Base-by-base conservation (phyloP, 164 flowering plant species). In the Saururus chinensis region DNA sequence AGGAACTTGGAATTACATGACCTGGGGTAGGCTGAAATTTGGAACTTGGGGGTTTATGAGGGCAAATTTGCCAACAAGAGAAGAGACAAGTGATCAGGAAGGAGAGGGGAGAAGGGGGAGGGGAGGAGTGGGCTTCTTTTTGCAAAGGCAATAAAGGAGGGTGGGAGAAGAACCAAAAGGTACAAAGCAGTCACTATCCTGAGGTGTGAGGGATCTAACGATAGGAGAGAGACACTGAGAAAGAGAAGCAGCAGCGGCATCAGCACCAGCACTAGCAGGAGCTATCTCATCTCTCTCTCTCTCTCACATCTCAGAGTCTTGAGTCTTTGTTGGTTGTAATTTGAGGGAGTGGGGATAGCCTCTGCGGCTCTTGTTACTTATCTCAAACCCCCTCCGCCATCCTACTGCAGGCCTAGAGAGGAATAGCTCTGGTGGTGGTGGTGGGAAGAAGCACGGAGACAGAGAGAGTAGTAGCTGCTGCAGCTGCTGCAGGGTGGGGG, bases 111-210 rank as follows among this genome's bases (percentile, higher is more conserved):
- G 11, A 13, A 8, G 45, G 45, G 45, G 12, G 45, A 45, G 51
- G 37, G 23, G 58, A 25, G 40, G 51, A 53, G 40, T 58, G n/a
- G 14, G 26, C 51, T 40, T 52, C 65, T 62, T 62, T 62, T 53
- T 16, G 58, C n/a, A 53, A 62, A 62, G 58, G n/a, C 22, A 53
- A 40, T 45, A 62, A 40, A 25, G 21, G 49, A 22, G 17, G 42
- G 49, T 0, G 49, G 0, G 17, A 45, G 49, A 37, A 62, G 41
- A 14, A 49, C 55, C 41, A 61, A 51, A 51, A 51, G 57, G 41
- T 30, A 45, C 41, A 62, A 52, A 53, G 19, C 58, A 12, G 65
- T 53, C 58, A 42, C 65, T 20, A 10, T 62, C 59, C 11, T 53
- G 20, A 35, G 20, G 19, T 12, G 17, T 9, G 49, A 23, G 37